Evolutionary conservation across 148 eudicot species (phyloP), one percentile per base, ranked within the genome.

Genomic region (Persicaria tinctoria): DNA sequence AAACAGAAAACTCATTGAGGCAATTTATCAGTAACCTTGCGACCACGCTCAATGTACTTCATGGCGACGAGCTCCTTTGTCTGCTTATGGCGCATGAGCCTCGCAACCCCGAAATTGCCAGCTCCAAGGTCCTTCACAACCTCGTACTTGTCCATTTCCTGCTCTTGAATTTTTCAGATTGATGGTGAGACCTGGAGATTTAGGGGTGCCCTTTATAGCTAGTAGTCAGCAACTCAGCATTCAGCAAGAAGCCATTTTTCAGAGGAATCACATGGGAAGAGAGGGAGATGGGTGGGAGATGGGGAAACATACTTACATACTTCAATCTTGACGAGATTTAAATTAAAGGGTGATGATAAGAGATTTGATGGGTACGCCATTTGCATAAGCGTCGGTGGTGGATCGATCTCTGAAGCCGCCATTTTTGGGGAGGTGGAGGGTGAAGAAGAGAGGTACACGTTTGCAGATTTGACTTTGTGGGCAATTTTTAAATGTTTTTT

Each of bases 1-100:
- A 64, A 1, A 41, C 27, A 63, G 4, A 11, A 66, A 6, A 12
- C n/a, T 14, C 47, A 44, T 13, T 41, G 70, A 5, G 70, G 18
- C 48, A 66, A 38, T 38, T 71, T 47, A 46, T 71, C 55, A 47
- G 55, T 71, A 51, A 80, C 83, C 80, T 77, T 80, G 63, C 72
- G 74, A 14, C 83, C 83, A 17, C 83, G 79, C 60, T 80, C 83
- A 51, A 80, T 80, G 76, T 76, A 73, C 50, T 80, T 80, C 75
- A 80, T 77, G 49, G 83, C 83, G 69, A 80, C 83, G 70, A 80
- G 83, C 57, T 74, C 79, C 23, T 77, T 77, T 46, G 83, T 80
- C 6, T 66, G 44, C 38, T 76, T 80, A 64, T 80, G 63, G 63
- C 83, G 55, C 83, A 80, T 73, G n/a, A 80, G 83, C 77, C 83